phyloP scores from a whole-genome alignment of 2,329 filamentous ascomycete genomes.

The Trichocomaceae sp. region DNA sequence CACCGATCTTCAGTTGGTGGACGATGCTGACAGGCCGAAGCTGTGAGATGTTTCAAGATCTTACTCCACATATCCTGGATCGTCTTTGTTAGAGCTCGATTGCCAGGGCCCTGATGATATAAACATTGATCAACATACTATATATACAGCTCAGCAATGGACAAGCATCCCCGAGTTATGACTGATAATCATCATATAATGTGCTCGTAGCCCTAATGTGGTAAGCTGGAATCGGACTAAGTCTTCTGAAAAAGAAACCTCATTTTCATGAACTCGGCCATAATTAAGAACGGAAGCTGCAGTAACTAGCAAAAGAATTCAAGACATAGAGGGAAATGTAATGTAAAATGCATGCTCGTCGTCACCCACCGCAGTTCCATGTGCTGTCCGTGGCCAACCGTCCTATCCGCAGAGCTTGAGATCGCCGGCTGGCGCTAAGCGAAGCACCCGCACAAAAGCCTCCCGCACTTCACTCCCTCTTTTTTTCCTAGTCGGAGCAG shows the following conservation, averaged over 20 bases:
- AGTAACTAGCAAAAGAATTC: background rate
- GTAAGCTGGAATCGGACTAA: background rate
- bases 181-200: too few relatives aligned
- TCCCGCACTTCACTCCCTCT: constrained; percentile 23
- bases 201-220: background rate
- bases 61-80: background rate
- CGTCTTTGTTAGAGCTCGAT: background rate
- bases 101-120: background rate
- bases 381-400: constrained; percentile 36
- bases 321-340: background rate
- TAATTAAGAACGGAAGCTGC: background rate
- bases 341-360: background rate
- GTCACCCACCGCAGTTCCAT: constrained; percentile 10
- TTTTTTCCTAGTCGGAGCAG: constrained; percentile 19
- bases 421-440: constrained; percentile 36
- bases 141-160: too few relatives aligned
- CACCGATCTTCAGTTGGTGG: constrained; percentile 55
- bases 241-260: background rate
- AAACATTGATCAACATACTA: background rate
- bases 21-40: constrained; percentile 30
- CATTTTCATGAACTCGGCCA: background rate
- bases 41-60: constrained; percentile 18
- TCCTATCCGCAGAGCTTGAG: constrained; percentile 20
- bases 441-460: constrained; percentile 39
- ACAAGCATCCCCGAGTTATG: too few relatives aligned